These are phyloP conservation scores for Oryza glumipatula DNA, from an alignment of 176 grass and related monocot species.

Conservation along the genomic window DNA sequence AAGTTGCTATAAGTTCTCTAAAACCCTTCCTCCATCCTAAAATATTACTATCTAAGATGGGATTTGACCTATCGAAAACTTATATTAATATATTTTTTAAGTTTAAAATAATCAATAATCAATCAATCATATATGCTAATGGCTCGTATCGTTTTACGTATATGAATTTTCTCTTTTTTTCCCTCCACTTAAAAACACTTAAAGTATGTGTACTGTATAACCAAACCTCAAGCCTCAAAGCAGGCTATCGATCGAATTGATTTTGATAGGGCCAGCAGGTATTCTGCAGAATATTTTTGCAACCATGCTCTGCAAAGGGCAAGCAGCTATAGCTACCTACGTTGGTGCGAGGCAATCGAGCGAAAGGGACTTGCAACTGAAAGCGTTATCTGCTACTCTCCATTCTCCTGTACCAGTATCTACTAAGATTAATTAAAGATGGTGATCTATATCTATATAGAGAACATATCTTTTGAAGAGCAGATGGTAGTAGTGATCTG, in stretches of 20 bases:
- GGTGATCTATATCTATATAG: neutral
- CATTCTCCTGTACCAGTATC: neutral
- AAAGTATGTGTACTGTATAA: neutral
- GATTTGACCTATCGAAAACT: no score
- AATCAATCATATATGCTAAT: no score
- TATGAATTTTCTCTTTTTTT: no score
- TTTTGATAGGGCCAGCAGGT: neutral
- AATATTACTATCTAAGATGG: no score
- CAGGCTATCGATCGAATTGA: neutral
- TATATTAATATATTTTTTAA: no score
- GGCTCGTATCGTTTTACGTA: no score
- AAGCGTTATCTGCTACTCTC: constrained; percentile 3
- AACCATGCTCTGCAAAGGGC: neutral
- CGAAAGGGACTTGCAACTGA: constrained; percentile 50
- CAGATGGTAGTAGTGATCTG: neutral
- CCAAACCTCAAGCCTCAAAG: constrained; percentile 1
- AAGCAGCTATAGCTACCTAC: neutral
- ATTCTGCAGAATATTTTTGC: neutral
- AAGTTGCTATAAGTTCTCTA: no score
- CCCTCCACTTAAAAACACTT: no score
- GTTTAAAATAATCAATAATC: no score
- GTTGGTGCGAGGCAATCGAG: neutral
- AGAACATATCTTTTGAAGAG: neutral
- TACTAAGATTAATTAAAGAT: neutral
- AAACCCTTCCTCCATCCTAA: fast-evolving